Conservation (phyloP, 225 moss, liverwort and hornwort species). For the Marchantia paleacea region DNA sequence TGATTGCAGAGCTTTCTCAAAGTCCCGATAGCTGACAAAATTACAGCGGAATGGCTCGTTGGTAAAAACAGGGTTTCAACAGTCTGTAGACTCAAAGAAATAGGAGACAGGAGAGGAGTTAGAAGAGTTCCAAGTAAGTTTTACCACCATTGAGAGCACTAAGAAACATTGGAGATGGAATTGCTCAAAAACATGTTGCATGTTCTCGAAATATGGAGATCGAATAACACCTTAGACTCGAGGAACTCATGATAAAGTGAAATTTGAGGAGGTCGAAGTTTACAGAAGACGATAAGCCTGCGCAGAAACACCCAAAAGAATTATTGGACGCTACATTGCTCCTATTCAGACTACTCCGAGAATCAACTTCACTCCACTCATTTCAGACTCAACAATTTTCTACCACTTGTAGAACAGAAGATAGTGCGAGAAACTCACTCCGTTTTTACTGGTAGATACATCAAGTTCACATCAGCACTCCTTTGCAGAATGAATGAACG, state of each 20-base stretch:
- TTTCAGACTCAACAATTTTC: neutral
- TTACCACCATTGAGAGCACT: neutral
- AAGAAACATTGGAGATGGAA: neutral
- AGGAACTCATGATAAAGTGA: constrained; percentile 58
- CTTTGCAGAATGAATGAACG: constrained; percentile 78
- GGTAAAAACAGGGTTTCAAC: constrained; percentile 27
- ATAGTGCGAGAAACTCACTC: constrained; percentile 44
- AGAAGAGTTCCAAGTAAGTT: neutral
- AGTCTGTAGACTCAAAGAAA: neutral
- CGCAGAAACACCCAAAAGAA: neutral
- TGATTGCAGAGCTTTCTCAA: constrained; percentile 86
- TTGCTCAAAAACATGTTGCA: neutral
- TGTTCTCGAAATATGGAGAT: neutral
- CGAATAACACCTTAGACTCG: constrained; percentile 48
- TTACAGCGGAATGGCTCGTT: constrained; percentile 57
- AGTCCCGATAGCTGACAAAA: constrained; percentile 72
- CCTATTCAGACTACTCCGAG: too few relatives aligned
- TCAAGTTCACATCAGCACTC: constrained; percentile 64
- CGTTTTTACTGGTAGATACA: constrained; percentile 69
- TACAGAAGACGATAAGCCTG: constrained; percentile 84
- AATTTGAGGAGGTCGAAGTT: constrained; percentile 62
- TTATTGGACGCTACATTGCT: neutral
- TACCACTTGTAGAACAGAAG: neutral
- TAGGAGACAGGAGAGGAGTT: neutral
- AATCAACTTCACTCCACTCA: neutral